Evolutionary conservation across 345 rosid species (phyloP).

Genomic region (Eucalyptus curtisii): DNA sequence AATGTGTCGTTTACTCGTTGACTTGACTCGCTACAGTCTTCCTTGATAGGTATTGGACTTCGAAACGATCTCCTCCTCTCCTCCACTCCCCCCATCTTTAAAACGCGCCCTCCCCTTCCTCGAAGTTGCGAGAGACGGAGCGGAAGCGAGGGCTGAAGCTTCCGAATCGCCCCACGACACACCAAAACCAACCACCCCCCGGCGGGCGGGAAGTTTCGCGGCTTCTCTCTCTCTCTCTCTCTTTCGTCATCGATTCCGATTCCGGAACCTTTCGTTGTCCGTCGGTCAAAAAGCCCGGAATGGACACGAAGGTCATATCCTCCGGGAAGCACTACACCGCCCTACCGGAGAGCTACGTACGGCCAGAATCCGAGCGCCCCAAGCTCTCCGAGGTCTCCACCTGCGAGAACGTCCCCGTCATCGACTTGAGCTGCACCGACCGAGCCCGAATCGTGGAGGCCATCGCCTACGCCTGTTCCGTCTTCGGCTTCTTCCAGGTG

Average conservation of each 20-base stretch:
- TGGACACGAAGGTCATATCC: conserved; percentile 65
- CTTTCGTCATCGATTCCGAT: background rate
- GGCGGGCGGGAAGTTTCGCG: fast-evolving
- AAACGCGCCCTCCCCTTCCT: background rate
- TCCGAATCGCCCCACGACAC: background rate
- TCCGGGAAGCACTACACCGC: conserved; percentile 26
- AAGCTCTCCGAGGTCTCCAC: conserved; percentile 42
- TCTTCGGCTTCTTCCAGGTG: conserved; percentile 74
- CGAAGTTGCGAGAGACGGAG: background rate
- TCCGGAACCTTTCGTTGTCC: background rate
- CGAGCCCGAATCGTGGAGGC: conserved; percentile 19
- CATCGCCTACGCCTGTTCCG: conserved; percentile 40
- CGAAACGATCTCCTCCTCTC: background rate
- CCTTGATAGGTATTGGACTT: background rate
- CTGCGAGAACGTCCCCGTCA: conserved; percentile 47
- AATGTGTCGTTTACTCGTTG: fast-evolving
- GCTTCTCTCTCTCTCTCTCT: background rate
- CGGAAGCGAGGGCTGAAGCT: background rate
- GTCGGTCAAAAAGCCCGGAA: background rate
- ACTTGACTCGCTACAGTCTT: background rate
- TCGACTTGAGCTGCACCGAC: conserved; percentile 46
- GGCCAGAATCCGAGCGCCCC: conserved; percentile 73
- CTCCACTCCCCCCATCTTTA: background rate
- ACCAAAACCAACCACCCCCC: too few species aligned
- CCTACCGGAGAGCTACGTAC: conserved; percentile 55